These are phyloP conservation scores for Kwoniella europaea DNA, from an alignment of 768 basidiomycete genomes.

Conservation along the genomic window DNA sequence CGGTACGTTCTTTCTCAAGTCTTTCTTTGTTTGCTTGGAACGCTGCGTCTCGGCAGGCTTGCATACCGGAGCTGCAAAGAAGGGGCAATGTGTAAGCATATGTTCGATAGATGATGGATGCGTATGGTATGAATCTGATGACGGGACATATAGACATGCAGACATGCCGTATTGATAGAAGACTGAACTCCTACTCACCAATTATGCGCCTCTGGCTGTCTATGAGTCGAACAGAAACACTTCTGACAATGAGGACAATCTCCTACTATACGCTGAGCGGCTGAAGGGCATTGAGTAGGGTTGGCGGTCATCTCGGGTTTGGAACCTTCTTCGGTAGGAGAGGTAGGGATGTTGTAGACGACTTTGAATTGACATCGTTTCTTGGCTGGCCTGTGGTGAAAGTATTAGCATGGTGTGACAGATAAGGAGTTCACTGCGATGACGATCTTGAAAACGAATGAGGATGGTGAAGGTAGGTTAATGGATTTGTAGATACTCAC, in stretches of 20 bases:
- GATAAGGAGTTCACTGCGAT: neutral
- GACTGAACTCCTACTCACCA: slow-evolving; percentile 45
- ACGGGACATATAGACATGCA: too few relatives aligned
- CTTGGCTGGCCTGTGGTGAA: slow-evolving; percentile 54
- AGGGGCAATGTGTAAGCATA: too few relatives aligned
- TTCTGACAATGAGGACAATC: slow-evolving; percentile 55
- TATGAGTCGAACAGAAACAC: slow-evolving; percentile 53
- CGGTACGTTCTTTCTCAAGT: slow-evolving; percentile 52
- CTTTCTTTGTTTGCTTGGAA: slow-evolving; percentile 57
- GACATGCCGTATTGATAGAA: too few relatives aligned
- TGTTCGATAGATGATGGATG: too few relatives aligned
- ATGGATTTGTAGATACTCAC: neutral
- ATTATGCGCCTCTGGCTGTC: slow-evolving; percentile 55
- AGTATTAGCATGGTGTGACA: neutral
- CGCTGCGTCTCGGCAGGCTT: slow-evolving; percentile 55
- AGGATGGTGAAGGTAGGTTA: neutral
- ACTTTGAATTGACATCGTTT: slow-evolving; percentile 55
- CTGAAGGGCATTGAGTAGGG: slow-evolving; percentile 53
- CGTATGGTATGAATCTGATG: too few relatives aligned
- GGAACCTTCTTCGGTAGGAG: slow-evolving; percentile 26
- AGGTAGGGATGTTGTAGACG: slow-evolving; percentile 55
- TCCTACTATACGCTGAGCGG: slow-evolving; percentile 52
- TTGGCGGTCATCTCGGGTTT: slow-evolving; percentile 53
- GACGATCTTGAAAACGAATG: neutral
- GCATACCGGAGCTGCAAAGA: too few relatives aligned